These are phyloP conservation scores for Hanseniaspora pseudoguilliermondii DNA, from an alignment of 805 yeast species.

Conservation along the genomic window DNA sequence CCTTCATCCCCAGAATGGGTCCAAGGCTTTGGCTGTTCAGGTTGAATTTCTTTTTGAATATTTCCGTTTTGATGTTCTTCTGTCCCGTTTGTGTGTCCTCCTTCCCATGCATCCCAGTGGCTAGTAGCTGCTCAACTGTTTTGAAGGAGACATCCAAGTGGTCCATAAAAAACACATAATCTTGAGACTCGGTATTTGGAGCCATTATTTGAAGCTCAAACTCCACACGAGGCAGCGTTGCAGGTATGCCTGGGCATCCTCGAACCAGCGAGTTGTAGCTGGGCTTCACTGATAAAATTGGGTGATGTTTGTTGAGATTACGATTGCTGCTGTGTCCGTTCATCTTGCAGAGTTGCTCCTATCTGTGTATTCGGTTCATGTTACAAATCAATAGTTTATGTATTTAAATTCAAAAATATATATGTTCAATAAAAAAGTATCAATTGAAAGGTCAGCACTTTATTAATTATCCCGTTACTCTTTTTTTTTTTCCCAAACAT, in stretches of 20 bases:
- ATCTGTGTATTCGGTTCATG: not conserved
- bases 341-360: not conserved
- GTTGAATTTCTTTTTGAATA: constrained; percentile 18
- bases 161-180: constrained; percentile 34
- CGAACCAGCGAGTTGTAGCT: constrained; percentile 41
- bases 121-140: constrained; percentile 37
- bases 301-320: constrained; percentile 18
- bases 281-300: constrained; percentile 34
- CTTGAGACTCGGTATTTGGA: constrained; percentile 31
- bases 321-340: not conserved
- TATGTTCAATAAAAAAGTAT: not conserved
- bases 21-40: constrained; percentile 25
- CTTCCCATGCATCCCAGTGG: constrained; percentile 15
- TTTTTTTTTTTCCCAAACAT: not conserved
- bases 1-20: constrained; percentile 39
- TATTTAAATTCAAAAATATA: not conserved
- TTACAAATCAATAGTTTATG: no score
- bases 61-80: constrained; percentile 15
- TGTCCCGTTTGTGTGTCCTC: constrained; percentile 15
- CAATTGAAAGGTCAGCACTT: not conserved
- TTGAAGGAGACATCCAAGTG: constrained; percentile 37
- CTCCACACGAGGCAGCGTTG: constrained; percentile 47
- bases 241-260: constrained; percentile 60
- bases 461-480: not conserved
- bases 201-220: constrained; percentile 41